Base-by-base conservation (phyloP, 306 rosid species). In the Gillenia trifoliata region DNA sequence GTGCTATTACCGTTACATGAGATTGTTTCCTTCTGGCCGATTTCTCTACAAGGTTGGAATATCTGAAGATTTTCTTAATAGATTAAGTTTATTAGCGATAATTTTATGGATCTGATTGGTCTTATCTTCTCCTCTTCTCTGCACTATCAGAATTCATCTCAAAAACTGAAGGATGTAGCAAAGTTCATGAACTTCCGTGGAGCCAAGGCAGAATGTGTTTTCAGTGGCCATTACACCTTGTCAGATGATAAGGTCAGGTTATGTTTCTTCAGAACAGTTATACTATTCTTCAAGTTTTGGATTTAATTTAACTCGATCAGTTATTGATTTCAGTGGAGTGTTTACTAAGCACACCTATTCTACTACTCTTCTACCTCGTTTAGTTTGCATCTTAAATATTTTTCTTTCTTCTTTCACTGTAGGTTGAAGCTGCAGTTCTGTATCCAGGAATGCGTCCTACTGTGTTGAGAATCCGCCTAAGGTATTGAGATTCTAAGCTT, bases 401-500 rank as follows among this genome's bases (percentile, higher is more conserved):
- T 75, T 77, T 63, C 38, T 71, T 72, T 78, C 65, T 52, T 71
- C 67, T 73, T 73, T 64, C 47, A 31, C 79, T 79, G 72, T 86
- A 94, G 97, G 91, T 91, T 85, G 96, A 94, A 87, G 95, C 96
- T 67, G 97, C 98, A 68, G 91, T 94, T 77, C 72, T 94, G 83
- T 94, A 94, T 79, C 92, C 97, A 38, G 97, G 99, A 68, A 66
- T 59, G 81, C 90, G 89, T 43, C 97, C 99, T 63, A 94, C 99
- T 40, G 97, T 94, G 52, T 74, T 92, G 84, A 91, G 99, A 85
- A 83, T 94, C 47, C 96, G 96, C 70, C 74, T 94, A 83, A 92
- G 99, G 99, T 89, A 83, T 80, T 78, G 67, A 36, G 45, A 6
- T 19, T 72, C 19, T 25, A 36, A 38, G 55, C n/a, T 16, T 43